A percentile compares a stretch with the other conserved stretches of the same genome.
Conservation (phyloP, 2,329 filamentous ascomycete species). For the Westerdykella aurantiaca region DNA sequence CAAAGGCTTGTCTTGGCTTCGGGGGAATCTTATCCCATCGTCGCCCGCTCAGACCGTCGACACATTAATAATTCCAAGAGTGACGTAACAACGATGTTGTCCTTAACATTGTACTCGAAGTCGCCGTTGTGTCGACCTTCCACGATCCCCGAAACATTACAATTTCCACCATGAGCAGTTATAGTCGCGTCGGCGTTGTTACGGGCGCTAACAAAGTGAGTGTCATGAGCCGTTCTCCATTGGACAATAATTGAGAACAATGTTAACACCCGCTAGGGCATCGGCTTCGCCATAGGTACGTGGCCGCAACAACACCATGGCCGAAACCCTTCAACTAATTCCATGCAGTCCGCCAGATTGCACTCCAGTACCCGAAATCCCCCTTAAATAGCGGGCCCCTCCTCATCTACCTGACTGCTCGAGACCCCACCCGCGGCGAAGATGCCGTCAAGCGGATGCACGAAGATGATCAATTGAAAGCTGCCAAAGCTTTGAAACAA, state of each 20-base stretch:
- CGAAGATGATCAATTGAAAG: slow-evolving; percentile 41
- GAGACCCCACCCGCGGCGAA: slow-evolving; percentile 45
- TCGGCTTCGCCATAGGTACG: slow-evolving; percentile 45
- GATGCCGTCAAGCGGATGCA: slow-evolving; percentile 43
- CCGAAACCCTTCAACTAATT: not conserved
- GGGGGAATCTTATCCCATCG: slow-evolving; percentile 12
- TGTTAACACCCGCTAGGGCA: slow-evolving; percentile 26
- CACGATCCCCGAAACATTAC: too few relatives aligned
- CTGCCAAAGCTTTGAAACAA: slow-evolving; percentile 42
- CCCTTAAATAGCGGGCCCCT: slow-evolving; percentile 44
- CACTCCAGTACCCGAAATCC: slow-evolving; percentile 49
- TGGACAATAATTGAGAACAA: not conserved
- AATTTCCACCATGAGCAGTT: slow-evolving; percentile 18
- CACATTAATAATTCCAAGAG: too few relatives aligned
- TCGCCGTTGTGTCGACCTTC: too few relatives aligned
- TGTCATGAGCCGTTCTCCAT: slow-evolving; percentile 13
- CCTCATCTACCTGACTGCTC: slow-evolving; percentile 51
- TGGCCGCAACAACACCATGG: not conserved
- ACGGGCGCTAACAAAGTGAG: slow-evolving; percentile 51
- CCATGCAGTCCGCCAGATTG: slow-evolving; percentile 46
- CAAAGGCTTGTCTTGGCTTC: slow-evolving; percentile 12
- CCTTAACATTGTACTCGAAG: too few relatives aligned
- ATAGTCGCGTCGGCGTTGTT: slow-evolving; percentile 45
- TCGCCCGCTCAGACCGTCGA: too few relatives aligned
- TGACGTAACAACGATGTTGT: too few relatives aligned